These are phyloP conservation scores for Tulasnella calospora DNA, from an alignment of 768 basidiomycete genomes.

Conservation along the genomic window DNA sequence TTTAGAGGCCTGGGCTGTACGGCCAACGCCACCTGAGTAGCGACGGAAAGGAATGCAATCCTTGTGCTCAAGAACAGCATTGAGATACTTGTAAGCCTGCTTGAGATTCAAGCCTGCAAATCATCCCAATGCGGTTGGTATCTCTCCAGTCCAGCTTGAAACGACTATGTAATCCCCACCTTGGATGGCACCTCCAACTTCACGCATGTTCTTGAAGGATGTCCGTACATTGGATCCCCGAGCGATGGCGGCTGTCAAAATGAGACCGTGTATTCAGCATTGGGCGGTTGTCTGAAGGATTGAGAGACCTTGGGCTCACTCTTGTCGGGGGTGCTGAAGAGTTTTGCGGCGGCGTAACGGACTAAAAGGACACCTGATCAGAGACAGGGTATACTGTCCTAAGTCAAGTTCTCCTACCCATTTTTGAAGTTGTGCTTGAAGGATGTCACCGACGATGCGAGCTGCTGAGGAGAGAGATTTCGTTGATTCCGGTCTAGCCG, in stretches of 20 bases:
- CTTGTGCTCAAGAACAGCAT: conserved; percentile 93
- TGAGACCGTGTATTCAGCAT: background rate
- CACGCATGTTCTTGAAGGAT: conserved; percentile 99
- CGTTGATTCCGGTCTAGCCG: conserved; percentile 4
- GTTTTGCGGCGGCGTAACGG: conserved; percentile 87
- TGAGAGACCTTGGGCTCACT: conserved; percentile 44
- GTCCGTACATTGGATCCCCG: conserved; percentile 97
- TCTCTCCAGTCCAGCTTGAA: background rate
- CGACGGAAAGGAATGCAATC: conserved; percentile 94
- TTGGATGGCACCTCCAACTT: conserved; percentile 90
- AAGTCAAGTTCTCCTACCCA: conserved; percentile 2
- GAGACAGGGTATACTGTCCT: background rate
- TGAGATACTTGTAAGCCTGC: conserved; percentile 93
- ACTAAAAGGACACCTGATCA: conserved; percentile 43
- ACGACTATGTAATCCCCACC: conserved; percentile 44
- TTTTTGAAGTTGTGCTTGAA: conserved; percentile 18
- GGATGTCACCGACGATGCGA: conserved; percentile 9
- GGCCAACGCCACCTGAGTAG: conserved; percentile 91
- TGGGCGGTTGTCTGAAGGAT: background rate
- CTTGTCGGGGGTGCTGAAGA: conserved; percentile 92
- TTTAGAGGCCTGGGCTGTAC: conserved; percentile 91
- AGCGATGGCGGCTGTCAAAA: conserved; percentile 69
- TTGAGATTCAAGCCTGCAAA: conserved; percentile 76
- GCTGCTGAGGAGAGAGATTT: conserved; percentile 9
- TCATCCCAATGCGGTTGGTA: conserved; percentile 9